Conservation (phyloP, 202 grass and related monocot species). For the Thinopyrum obtusiflorum region DNA sequence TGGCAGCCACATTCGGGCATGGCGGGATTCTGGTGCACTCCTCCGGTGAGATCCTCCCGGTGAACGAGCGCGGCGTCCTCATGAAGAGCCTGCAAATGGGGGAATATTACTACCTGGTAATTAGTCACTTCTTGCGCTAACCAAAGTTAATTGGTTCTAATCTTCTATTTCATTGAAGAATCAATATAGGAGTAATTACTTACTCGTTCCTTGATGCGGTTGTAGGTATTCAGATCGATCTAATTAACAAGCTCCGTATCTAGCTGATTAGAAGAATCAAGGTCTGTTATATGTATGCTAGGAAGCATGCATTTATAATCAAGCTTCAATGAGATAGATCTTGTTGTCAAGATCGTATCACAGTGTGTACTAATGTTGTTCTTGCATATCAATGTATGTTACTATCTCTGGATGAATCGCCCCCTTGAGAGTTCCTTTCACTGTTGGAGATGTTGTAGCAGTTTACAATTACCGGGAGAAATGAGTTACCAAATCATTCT, state of each 20-base stretch:
- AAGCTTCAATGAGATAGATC: neutral
- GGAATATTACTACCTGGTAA: conserved; percentile 68
- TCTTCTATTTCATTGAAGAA: neutral
- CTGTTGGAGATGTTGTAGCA: conserved; percentile 10
- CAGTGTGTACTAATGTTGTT: conserved; percentile 11
- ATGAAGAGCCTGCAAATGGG: conserved; percentile 74
- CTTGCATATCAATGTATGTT: conserved; percentile 38
- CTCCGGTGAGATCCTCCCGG: conserved; percentile 65
- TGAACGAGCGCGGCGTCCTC: conserved; percentile 66
- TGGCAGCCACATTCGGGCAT: conserved; percentile 41
- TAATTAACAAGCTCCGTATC: conserved; percentile 29
- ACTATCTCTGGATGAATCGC: conserved; percentile 34
- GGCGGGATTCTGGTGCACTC: conserved; percentile 57
- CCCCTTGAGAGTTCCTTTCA: conserved; percentile 31
- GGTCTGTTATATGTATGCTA: neutral
- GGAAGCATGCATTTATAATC: conserved; percentile 5
- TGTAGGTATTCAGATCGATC: conserved; percentile 41
- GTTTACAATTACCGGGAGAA: neutral
- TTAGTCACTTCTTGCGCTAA: neutral
- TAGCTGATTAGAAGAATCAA: neutral
- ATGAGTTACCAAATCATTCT: neutral
- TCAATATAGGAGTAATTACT: neutral
- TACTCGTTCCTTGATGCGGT: neutral
- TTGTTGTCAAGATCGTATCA: conserved; percentile 20
- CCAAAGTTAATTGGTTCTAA: neutral